Evolutionary conservation across 306 rosid genomes (phyloP), one percentile per base, ranked within the genome.

Genomic region (Calophaca sinica): DNA sequence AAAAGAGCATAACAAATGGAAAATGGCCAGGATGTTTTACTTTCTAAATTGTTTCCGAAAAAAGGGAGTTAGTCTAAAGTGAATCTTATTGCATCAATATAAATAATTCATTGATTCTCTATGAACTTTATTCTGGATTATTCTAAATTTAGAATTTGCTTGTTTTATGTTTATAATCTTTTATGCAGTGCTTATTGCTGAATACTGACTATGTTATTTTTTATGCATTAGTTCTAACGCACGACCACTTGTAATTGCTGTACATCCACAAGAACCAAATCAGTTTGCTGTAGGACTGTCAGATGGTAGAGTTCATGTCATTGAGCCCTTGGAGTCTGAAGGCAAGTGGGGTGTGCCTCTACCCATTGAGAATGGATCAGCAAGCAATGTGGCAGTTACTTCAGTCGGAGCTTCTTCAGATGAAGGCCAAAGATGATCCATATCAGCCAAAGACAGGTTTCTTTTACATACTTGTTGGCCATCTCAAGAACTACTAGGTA

Each of bases 201-300:
- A 68, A 61, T 46, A 5, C 46, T 79, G 38, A 62, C 75, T 57
- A 33, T 14, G 76, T 44, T 58, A 65, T 76, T 70, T 69, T 49
- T 41, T 5, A 69, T 79, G 85, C 82, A 36, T 84, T 93, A 94
- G 86, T 69, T 85, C 96, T 49, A 87, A 74, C 3, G 87, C 84
- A 72, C 97, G 90, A 59, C 96, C 97, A 5, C 93, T 88, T 1
- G 99, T 94, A 63, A 88, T 92, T 31, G 93, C 99, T 2, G 99
- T 96, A n/a, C 99, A 94, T 79, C 99, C 99, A 7, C 99, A 92
- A 73, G 99, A 94, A 85, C 76, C 99, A 74, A 90, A 92, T 72
- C 97, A 94, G 68, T 90, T 92, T 79, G 97, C 99, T 38, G 52
- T 90, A 38, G 99, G 99, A 67, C 75, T 94, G 61, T 94, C 98